Conservation (phyloP, 495 filamentous ascomycete species). For the Tuber aestivum region DNA sequence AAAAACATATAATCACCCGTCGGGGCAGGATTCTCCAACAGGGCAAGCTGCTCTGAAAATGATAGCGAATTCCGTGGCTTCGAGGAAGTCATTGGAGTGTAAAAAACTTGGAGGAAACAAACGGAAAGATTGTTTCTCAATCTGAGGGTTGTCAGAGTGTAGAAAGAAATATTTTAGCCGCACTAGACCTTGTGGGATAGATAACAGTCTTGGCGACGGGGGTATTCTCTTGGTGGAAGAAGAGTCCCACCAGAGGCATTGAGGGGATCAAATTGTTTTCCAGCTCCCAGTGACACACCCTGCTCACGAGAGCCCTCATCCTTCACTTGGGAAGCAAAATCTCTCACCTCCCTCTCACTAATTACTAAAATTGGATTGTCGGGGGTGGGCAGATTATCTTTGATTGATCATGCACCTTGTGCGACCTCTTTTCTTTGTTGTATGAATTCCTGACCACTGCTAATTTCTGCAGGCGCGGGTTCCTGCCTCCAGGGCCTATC, state of each 20-base stretch:
- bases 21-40: conserved; percentile 58
- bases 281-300: neutral
- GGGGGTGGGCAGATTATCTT: neutral
- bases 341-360: neutral
- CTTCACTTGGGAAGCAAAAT: neutral
- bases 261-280: neutral
- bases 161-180: conserved; percentile 26
- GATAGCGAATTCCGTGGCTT: conserved; percentile 43
- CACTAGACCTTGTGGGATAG: conserved; percentile 14
- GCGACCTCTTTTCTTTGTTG: neutral
- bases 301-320: neutral
- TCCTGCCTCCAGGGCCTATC: conserved; percentile 20
- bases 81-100: conserved; percentile 32
- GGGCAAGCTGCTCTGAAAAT: conserved; percentile 60
- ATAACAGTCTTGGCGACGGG: conserved; percentile 5
- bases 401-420: neutral
- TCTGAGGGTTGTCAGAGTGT: neutral
- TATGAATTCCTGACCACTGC: neutral
- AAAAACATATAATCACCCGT: conserved; percentile 48
- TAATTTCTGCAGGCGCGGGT: conserved; percentile 16
- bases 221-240: neutral
- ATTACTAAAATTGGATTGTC: neutral
- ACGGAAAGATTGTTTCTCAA: conserved; percentile 16
- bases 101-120: conserved; percentile 1
- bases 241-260: neutral